phyloP scores from a whole-genome alignment of 495 filamentous ascomycete genomes.

The Bryoglossum gracile region DNA sequence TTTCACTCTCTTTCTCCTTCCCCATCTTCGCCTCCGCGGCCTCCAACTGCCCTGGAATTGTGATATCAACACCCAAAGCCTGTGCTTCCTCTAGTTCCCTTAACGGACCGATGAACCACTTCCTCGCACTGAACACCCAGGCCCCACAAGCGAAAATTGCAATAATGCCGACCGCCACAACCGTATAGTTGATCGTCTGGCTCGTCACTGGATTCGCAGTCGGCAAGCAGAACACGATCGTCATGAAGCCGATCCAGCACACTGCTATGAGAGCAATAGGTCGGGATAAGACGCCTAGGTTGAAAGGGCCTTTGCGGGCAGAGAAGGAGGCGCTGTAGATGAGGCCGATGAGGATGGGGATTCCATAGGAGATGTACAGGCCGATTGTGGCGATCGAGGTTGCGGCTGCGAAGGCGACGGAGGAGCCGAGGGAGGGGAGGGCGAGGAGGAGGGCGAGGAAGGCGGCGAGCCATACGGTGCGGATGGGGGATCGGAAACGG shows the following conservation, averaged over 20 bases:
- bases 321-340: slow-evolving; percentile 37
- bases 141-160: slow-evolving; percentile 34
- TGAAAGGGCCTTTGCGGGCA: slow-evolving; percentile 46
- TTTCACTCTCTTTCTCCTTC: background rate
- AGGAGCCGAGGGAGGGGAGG: slow-evolving; percentile 52
- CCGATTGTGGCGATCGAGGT: slow-evolving; percentile 59
- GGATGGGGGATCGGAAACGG: slow-evolving; percentile 42
- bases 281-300: slow-evolving; percentile 47
- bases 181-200: slow-evolving; percentile 52
- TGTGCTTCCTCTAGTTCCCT: slow-evolving; percentile 44
- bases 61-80: slow-evolving; percentile 38
- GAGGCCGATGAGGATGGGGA: slow-evolving; percentile 52
- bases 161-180: slow-evolving; percentile 56
- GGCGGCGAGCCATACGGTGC: slow-evolving; percentile 50
- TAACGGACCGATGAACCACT: slow-evolving; percentile 53
- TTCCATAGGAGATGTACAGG: slow-evolving; percentile 57
- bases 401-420: slow-evolving; percentile 54
- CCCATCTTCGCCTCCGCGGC: slow-evolving; percentile 27
- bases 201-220: slow-evolving; percentile 51
- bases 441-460: slow-evolving; percentile 51
- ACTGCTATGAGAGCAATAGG: slow-evolving; percentile 45
- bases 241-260: slow-evolving; percentile 49
- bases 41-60: slow-evolving; percentile 43
- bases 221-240: slow-evolving; percentile 58
- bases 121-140: slow-evolving; percentile 44